Conservation (phyloP, 2,329 filamentous ascomycete species). For the Ceratocystis papillata region DNA sequence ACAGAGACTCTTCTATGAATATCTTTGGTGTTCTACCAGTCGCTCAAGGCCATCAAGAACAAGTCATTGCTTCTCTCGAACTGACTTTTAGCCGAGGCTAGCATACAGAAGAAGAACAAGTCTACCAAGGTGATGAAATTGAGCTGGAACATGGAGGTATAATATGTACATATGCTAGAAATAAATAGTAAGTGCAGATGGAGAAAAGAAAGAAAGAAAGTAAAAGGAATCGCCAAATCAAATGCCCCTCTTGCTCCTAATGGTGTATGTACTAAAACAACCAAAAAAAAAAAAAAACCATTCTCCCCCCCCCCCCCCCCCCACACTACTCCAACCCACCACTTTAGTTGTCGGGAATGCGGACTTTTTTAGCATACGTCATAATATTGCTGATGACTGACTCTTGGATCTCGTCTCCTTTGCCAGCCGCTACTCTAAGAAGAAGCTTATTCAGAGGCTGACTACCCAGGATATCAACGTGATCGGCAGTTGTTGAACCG, state of each 20-base stretch:
- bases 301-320: background rate
- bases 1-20: no score
- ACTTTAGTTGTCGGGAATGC: conserved; percentile 58
- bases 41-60: no score
- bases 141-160: no score
- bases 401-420: conserved; percentile 67
- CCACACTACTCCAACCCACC: background rate
- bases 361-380: conserved; percentile 72
- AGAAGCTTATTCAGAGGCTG: conserved; percentile 86
- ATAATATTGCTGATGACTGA: conserved; percentile 69
- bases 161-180: background rate
- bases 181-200: background rate
- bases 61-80: no score
- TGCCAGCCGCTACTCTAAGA: conserved; percentile 72
- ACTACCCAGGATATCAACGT: conserved; percentile 89
- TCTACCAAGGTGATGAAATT: background rate
- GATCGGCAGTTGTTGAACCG: conserved; percentile 65
- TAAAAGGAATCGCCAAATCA: background rate
- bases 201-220: background rate
- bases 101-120: no score
- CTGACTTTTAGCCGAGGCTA: no score
- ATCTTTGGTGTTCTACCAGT: no score
- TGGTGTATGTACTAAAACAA: background rate
- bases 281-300: background rate
- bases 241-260: background rate